Evolutionary conservation across 306 rosid species (phyloP).

Genomic region (Geum urbanum): DNA sequence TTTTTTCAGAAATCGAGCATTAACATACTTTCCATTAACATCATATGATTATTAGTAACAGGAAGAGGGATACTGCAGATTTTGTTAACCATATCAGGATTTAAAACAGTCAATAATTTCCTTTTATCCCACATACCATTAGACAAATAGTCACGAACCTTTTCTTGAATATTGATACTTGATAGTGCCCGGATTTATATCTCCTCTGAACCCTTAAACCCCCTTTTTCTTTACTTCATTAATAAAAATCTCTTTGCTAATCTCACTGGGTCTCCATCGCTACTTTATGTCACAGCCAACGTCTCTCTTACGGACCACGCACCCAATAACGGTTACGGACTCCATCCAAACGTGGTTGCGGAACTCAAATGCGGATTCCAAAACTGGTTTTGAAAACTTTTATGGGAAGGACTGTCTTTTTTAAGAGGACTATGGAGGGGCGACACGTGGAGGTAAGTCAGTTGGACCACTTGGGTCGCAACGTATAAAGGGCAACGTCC

Average conservation of each 20-base stretch:
- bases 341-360: not conserved
- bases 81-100: no score
- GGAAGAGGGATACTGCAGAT: no score
- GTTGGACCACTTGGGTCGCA: not conserved
- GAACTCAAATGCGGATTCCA: constrained; percentile 19
- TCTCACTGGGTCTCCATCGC: not conserved
- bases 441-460: constrained; percentile 27
- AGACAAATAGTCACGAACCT: no score
- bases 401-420: constrained; percentile 1
- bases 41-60: no score
- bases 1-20: no score
- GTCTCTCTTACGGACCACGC: constrained; percentile 12
- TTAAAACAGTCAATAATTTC: no score
- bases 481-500: not conserved
- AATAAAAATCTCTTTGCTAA: not conserved
- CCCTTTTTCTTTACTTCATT: not conserved
- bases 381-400: not conserved
- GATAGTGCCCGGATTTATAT: no score
- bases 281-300: constrained; percentile 1
- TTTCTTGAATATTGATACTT: no score
- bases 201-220: not conserved
- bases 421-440: not conserved
- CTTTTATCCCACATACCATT: no score
- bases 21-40: no score
- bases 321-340: constrained; percentile 8